These are phyloP conservation scores for Warburgia ugandensis DNA, from an alignment of 164 flowering plant species.

Conservation along the genomic window DNA sequence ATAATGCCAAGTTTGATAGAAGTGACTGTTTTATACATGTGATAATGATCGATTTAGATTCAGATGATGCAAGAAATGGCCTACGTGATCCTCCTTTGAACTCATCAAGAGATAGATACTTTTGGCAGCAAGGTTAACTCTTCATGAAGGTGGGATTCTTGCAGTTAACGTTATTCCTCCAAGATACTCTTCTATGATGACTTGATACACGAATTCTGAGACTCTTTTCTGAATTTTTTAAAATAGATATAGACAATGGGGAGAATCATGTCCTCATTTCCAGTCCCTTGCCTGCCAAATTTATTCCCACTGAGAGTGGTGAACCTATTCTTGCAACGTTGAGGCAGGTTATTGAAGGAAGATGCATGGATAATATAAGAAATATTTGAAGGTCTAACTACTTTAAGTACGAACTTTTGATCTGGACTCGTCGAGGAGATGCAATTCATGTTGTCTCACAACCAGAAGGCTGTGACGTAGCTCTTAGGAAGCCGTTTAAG, in stretches of 20 bases:
- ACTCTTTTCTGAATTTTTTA: constrained; percentile 53
- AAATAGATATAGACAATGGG: constrained; percentile 66
- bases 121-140: constrained; percentile 36
- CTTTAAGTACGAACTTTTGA: too few relatives aligned
- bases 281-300: constrained; percentile 21
- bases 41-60: constrained; percentile 84
- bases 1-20: neutral
- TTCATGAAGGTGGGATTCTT: constrained; percentile 44
- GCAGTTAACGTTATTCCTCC: constrained; percentile 67
- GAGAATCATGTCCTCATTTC: constrained; percentile 79
- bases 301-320: constrained; percentile 11
- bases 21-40: constrained; percentile 38
- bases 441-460: too few relatives aligned
- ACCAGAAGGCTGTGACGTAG: too few relatives aligned
- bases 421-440: too few relatives aligned
- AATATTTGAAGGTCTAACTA: constrained; percentile 50
- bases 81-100: constrained; percentile 66
- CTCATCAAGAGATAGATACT: constrained; percentile 42
- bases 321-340: constrained; percentile 36
- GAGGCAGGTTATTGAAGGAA: constrained; percentile 22
- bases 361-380: constrained; percentile 40
- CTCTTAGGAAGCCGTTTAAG: too few relatives aligned
- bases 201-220: constrained; percentile 27
- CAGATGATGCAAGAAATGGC: constrained; percentile 48
- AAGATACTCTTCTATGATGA: constrained; percentile 26